Conservation (phyloP, 2,329 filamentous ascomycete species). For the Penicillium thymicola region DNA sequence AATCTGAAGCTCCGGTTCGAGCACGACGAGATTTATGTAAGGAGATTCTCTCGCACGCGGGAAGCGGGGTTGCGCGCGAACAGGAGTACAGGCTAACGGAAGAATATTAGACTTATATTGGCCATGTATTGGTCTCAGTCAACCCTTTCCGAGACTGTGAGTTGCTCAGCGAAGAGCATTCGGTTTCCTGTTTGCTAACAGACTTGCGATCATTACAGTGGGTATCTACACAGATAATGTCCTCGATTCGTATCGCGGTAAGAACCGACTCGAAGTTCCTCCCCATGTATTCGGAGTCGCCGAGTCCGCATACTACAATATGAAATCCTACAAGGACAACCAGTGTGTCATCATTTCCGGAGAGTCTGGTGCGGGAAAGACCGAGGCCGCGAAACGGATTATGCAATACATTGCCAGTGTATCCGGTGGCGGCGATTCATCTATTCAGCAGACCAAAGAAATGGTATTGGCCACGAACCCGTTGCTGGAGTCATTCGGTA, state of each 20-base stretch:
- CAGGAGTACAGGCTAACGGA: conserved; percentile 13
- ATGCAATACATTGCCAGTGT: conserved; percentile 99
- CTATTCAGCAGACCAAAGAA: conserved; percentile 96
- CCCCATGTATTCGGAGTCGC: conserved; percentile 98
- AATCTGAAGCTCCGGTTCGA: conserved; percentile 98
- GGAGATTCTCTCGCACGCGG: conserved; percentile 27
- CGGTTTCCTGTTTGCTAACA: conserved; percentile 35
- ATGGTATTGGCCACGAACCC: conserved; percentile 99
- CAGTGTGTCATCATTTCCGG: conserved; percentile 99
- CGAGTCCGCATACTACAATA: conserved; percentile 96
- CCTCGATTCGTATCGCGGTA: conserved; percentile 89
- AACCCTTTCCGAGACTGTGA: conserved; percentile 89
- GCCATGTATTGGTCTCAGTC: conserved; percentile 97
- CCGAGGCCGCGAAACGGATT: conserved; percentile 94
- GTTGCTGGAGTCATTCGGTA: conserved; percentile 93
- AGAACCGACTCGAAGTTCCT: conserved; percentile 89
- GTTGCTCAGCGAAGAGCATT: conserved; percentile 29
- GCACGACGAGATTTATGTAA: conserved; percentile 89
- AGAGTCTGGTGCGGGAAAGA: conserved; percentile 97
- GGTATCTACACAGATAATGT: conserved; percentile 97
- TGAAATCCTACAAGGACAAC: conserved; percentile 99
- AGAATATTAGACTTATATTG: conserved; percentile 76
- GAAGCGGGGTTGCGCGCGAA: conserved; percentile 16
- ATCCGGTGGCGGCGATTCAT: conserved; percentile 76
- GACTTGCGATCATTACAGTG: conserved; percentile 47